These are phyloP conservation scores for Eucalyptus sp. DNA, from an alignment of 345 rosid genomes.

Conservation along the genomic window DNA sequence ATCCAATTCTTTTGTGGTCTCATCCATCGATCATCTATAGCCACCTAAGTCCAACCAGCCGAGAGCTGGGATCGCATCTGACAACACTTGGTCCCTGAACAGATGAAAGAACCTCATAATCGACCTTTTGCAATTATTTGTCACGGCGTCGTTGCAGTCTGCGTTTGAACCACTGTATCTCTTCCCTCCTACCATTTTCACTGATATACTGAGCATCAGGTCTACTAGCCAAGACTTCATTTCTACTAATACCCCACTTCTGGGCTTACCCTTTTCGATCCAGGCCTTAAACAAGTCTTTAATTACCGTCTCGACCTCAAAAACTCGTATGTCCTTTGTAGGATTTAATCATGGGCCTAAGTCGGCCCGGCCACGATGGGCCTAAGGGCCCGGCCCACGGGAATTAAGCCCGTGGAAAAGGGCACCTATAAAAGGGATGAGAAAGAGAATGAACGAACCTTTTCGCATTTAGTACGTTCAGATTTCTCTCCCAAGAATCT, in stretches of 20 bases:
- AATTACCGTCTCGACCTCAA: slow-evolving; percentile 6
- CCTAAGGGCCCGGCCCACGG: too few species aligned
- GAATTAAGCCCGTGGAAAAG: too few species aligned
- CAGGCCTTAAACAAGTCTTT: background rate
- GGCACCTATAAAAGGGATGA: too few species aligned
- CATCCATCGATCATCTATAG: slow-evolving; percentile 13
- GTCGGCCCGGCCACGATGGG: too few species aligned
- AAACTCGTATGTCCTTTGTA: slow-evolving; percentile 1
- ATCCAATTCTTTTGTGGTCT: slow-evolving; percentile 19
- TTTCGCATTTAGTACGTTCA: too few species aligned
- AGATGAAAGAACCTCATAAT: slow-evolving; percentile 1
- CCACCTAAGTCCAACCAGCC: slow-evolving; percentile 25
- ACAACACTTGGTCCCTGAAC: slow-evolving; percentile 7
- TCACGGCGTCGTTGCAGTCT: background rate
- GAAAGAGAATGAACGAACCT: too few species aligned
- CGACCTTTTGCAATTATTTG: background rate
- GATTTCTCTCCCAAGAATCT: too few species aligned
- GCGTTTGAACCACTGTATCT: background rate
- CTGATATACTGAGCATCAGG: slow-evolving; percentile 1
- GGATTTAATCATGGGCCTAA: too few species aligned
- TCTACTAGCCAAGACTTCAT: slow-evolving; percentile 26
- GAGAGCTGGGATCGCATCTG: slow-evolving; percentile 25
- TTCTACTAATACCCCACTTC: background rate
- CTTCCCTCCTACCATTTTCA: slow-evolving; percentile 20
- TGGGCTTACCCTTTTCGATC: background rate